phyloP scores from a whole-genome alignment of 73 alveolate species.

The Paramecium sonneborni region DNA sequence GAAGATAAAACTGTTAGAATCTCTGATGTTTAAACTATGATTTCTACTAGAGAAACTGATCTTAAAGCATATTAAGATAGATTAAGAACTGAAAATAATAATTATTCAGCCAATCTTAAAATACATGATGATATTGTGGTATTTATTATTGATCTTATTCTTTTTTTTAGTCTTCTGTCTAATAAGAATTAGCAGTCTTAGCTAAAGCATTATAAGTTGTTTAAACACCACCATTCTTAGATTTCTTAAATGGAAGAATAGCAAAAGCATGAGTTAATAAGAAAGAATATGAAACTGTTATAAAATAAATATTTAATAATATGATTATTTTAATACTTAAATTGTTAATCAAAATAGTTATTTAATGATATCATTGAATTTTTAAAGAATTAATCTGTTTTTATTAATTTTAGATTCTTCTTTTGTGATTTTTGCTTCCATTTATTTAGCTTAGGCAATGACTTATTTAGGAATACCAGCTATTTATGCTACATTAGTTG shows the following conservation, averaged over 20 bases:
- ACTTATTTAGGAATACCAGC: conserved; percentile 91
- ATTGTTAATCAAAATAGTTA: background rate
- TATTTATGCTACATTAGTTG: conserved; percentile 81
- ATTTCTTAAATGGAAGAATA: background rate
- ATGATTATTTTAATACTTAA: too few relatives aligned
- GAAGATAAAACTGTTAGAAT: conserved; percentile 47
- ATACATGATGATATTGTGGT: conserved; percentile 56
- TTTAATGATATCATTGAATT: conserved; percentile 6
- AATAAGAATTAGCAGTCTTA: conserved; percentile 35
- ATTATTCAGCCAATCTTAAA: conserved; percentile 39
- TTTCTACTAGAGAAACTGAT: conserved; percentile 11
- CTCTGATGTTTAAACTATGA: conserved; percentile 34
- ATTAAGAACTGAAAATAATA: conserved; percentile 47
- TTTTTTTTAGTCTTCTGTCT: conserved; percentile 14
- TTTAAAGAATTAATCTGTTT: conserved; percentile 25
- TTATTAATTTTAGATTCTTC: conserved; percentile 57
- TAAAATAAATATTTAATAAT: background rate
- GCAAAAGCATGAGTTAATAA: background rate
- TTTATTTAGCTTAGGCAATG: conserved; percentile 59
- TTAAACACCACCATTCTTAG: conserved; percentile 5
- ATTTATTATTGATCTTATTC: background rate
- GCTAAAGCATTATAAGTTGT: conserved; percentile 46
- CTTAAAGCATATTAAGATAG: conserved; percentile 46
- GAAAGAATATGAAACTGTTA: background rate
- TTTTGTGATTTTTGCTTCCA: conserved; percentile 35